Conservation (phyloP, 805 yeast species). For the Yarrowia sp. region DNA sequence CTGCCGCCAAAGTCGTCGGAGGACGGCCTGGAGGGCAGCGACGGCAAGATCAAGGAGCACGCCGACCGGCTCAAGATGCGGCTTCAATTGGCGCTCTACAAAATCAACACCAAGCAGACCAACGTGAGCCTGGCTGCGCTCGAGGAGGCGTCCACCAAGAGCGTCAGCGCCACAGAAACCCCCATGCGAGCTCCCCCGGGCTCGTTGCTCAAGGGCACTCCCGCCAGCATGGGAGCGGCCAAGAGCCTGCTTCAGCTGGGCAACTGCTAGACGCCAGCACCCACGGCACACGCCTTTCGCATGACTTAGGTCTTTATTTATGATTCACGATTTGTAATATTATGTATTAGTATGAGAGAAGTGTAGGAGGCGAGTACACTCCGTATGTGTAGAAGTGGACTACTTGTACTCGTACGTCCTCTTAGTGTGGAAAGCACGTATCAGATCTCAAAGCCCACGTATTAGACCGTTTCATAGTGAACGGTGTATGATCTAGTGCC, state of each 20-base stretch:
- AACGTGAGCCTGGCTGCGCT: slow-evolving; percentile 25
- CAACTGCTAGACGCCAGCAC: neutral
- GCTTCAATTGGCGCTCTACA: slow-evolving; percentile 36
- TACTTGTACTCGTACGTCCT: no score
- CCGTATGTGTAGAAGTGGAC: no score
- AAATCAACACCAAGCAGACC: slow-evolving; percentile 37
- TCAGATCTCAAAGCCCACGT: no score
- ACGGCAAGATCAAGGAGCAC: slow-evolving; percentile 33
- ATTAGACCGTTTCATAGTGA: no score
- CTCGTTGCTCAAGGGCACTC: slow-evolving; percentile 33
- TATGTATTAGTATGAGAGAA: slow-evolving; percentile 1
- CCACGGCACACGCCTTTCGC: neutral
- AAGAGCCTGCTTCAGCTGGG: slow-evolving; percentile 31
- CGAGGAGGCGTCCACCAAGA: slow-evolving; percentile 4
- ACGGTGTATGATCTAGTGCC: neutral
- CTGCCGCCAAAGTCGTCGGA: slow-evolving; percentile 31
- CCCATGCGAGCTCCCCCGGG: slow-evolving; percentile 37
- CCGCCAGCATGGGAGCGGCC: slow-evolving; percentile 36
- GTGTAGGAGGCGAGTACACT: no score
- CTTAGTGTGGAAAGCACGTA: neutral
- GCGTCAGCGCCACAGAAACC: slow-evolving; percentile 4
- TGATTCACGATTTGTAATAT: slow-evolving; percentile 38
- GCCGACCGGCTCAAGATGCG: slow-evolving; percentile 39
- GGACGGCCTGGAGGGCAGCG: slow-evolving; percentile 3
- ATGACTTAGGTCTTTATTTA: slow-evolving; percentile 34